A percentile compares a stretch with the other conserved stretches of the same genome.
These are phyloP conservation scores for Penicillium steckii DNA, from an alignment of 495 filamentous ascomycete species.

Conservation along the genomic window DNA sequence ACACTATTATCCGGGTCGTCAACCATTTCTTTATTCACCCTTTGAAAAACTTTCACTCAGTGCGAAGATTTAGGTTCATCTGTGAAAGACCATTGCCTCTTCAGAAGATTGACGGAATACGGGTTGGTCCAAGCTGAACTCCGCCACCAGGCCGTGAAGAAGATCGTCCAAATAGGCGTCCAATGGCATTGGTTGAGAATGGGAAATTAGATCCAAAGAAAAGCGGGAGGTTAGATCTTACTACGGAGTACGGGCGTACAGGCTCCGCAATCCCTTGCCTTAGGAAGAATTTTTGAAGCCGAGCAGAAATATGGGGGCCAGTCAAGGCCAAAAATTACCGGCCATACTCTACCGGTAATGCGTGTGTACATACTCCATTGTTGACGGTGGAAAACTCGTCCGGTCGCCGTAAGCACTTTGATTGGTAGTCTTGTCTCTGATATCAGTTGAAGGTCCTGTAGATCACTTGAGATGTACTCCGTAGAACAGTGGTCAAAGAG, in stretches of 20 bases:
- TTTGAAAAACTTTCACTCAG: too few species aligned
- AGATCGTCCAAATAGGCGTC: neutral
- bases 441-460: neutral
- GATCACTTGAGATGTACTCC: neutral
- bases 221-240: neutral
- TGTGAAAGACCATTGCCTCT: too few species aligned
- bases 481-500: too few species aligned
- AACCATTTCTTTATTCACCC: too few species aligned
- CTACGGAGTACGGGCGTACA: too few species aligned
- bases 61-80: too few species aligned
- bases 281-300: neutral
- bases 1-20: neutral
- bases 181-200: neutral
- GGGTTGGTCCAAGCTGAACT: neutral
- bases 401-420: neutral
- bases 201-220: neutral
- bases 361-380: neutral
- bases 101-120: neutral
- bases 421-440: neutral
- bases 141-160: slow-evolving; percentile 1
- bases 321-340: neutral
- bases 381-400: neutral
- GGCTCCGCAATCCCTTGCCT: neutral
- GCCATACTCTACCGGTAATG: neutral
- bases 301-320: neutral